phyloP scores from a whole-genome alignment of 192 early-diverging fungal species.

The Powellomyces hirtus region DNA sequence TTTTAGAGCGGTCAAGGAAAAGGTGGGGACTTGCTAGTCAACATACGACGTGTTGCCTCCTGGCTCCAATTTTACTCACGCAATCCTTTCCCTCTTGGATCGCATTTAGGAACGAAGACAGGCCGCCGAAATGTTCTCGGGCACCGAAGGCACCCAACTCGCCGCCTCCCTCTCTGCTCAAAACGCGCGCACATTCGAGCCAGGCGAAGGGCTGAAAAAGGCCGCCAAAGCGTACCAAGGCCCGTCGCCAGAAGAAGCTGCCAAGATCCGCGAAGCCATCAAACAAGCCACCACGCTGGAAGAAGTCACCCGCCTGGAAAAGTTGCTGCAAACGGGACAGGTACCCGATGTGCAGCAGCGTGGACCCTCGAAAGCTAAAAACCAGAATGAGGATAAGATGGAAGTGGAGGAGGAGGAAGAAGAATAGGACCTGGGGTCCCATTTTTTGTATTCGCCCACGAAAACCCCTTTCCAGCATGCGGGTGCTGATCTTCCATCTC shows the following conservation, averaged over 20 bases:
- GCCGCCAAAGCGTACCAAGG: slow-evolving; percentile 53
- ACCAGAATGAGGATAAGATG: neutral
- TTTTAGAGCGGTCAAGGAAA: slow-evolving; percentile 73
- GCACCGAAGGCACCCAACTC: slow-evolving; percentile 59
- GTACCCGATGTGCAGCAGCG: slow-evolving; percentile 33
- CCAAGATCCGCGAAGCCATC: slow-evolving; percentile 74
- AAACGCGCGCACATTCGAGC: slow-evolving; percentile 74
- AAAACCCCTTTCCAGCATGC: too few species aligned
- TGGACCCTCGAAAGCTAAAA: neutral
- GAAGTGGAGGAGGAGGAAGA: slow-evolving; percentile 14
- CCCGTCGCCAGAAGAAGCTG: slow-evolving; percentile 64
- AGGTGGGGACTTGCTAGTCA: too few species aligned
- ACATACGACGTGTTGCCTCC: too few species aligned
- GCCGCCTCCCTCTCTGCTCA: slow-evolving; percentile 48
- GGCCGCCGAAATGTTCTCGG: slow-evolving; percentile 76
- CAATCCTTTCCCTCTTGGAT: too few species aligned
- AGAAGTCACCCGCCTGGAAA: slow-evolving; percentile 71
- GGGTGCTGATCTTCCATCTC: too few species aligned
- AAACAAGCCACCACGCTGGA: slow-evolving; percentile 72
- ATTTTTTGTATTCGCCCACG: too few species aligned
- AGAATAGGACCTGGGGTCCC: neutral
- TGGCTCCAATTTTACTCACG: too few species aligned
- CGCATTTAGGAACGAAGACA: slow-evolving; percentile 79
- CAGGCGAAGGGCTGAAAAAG: slow-evolving; percentile 72
- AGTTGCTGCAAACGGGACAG: slow-evolving; percentile 55